phyloP scores from a whole-genome alignment of 2,329 filamentous ascomycete genomes.

The Pseudocercospora fijiensis region DNA sequence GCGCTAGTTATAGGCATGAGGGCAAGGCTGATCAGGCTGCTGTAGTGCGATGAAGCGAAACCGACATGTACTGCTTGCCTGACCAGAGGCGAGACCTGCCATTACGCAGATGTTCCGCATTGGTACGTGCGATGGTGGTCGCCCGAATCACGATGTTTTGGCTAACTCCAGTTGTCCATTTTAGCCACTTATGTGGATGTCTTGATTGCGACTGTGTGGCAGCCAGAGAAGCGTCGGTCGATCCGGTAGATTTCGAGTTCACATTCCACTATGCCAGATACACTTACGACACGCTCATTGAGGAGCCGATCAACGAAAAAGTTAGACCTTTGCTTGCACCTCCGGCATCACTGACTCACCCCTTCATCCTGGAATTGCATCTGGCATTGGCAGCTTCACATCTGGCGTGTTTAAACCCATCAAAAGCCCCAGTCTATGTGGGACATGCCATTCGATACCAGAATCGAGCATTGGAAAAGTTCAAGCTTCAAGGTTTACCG shows the following conservation, averaged over 20 bases:
- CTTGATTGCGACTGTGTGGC: constrained; percentile 8
- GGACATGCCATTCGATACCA: constrained; percentile 12
- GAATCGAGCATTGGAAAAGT: constrained; percentile 12
- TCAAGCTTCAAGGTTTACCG: constrained; percentile 7
- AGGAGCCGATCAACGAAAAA: constrained; percentile 7
- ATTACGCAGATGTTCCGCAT: constrained; percentile 5
- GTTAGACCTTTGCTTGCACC: constrained; percentile 9
- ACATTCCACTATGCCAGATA: constrained; percentile 12
- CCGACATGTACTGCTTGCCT: constrained; percentile 10
- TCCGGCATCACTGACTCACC: constrained; percentile 6
- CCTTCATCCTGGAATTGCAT: constrained; percentile 15
- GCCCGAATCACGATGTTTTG: neutral
- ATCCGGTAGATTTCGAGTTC: constrained; percentile 9
- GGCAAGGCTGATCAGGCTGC: neutral
- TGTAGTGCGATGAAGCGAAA: constrained; percentile 12
- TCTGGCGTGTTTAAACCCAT: constrained; percentile 9
- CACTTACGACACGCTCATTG: constrained; percentile 13
- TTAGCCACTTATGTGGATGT: constrained; percentile 4
- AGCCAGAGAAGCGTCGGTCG: neutral
- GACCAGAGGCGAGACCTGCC: constrained; percentile 8
- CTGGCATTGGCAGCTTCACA: constrained; percentile 10
- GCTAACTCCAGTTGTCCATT: neutral
- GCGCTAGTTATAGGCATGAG: neutral
- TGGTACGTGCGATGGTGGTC: neutral
- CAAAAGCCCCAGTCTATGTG: neutral